Evolutionary conservation across 768 basidiomycete genomes (phyloP).

Genomic region (Asterophora lycoperdoides): DNA sequence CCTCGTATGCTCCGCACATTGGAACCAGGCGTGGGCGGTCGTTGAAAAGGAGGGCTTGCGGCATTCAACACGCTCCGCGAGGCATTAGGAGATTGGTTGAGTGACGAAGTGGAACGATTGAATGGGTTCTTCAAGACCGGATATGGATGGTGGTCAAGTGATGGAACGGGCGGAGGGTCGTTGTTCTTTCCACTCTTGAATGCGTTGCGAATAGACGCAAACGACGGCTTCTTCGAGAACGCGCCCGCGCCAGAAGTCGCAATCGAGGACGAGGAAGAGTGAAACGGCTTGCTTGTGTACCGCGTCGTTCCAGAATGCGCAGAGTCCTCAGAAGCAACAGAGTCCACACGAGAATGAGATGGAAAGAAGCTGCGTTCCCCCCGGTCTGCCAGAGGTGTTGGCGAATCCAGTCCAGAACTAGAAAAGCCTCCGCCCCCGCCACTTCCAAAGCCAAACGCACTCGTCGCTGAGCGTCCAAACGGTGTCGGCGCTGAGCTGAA

Average conservation of each 20-base stretch:
- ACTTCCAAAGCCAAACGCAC: conserved; percentile 36
- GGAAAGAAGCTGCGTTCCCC: conserved; percentile 59
- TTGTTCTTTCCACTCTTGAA: conserved; percentile 67
- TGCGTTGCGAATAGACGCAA: conserved; percentile 82
- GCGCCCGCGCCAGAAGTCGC: conserved; percentile 48
- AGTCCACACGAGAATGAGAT: conserved; percentile 72
- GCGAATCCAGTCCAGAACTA: conserved; percentile 60
- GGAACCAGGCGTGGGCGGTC: conserved; percentile 60
- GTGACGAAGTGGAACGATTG: conserved; percentile 75
- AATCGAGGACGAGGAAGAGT: conserved; percentile 70
- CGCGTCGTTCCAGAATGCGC: conserved; percentile 54
- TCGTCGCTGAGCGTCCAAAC: conserved; percentile 57
- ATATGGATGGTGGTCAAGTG: conserved; percentile 62
- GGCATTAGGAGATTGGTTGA: conserved; percentile 44
- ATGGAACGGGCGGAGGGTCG: conserved; percentile 75
- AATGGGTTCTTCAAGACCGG: conserved; percentile 78
- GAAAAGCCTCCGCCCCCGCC: conserved; percentile 32
- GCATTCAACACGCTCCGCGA: conserved; percentile 36
- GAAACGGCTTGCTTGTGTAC: conserved; percentile 54
- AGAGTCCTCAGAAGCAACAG: conserved; percentile 75
- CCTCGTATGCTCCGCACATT: conserved; percentile 37
- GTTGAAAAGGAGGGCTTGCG: conserved; percentile 48
- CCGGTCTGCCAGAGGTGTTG: conserved; percentile 53
- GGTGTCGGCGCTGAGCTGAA: conserved; percentile 56
- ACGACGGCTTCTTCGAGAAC: conserved; percentile 78